Evolutionary conservation across 202 grass and related monocot species (phyloP), one percentile per base, ranked within the genome.

Genomic region (Sporobolus alterniflorus): DNA sequence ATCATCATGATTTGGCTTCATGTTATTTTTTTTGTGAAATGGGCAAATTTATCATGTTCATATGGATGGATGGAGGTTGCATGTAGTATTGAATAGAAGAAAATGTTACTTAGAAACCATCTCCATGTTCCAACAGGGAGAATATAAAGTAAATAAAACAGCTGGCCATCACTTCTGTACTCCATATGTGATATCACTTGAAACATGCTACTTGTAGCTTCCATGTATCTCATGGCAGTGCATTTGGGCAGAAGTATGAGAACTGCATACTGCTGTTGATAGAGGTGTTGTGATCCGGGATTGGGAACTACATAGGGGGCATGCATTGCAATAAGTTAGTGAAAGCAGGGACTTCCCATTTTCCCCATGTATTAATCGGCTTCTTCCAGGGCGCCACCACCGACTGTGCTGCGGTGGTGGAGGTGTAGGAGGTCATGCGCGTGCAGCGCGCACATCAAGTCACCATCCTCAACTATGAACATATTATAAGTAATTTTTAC

Each of bases 371-470:
- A n/a, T n/a, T n/a, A n/a, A n/a, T n/a, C n/a, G n/a, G 91, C 46
- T 34, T 99, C 74, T 96, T 99, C 86, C 96, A 99, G 85, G 96
- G 96, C 70, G 80, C 91, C 16, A 89, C 86, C 42, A 99, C 96
- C 67, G 85, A 85, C 72, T 83, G 96, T 34, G 84, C 80, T 78
- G 82, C 96, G 6, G 80, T 96, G 3, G 78, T 87, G 0, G 86
- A 83, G 17, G 73, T 99, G 3, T 87, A 93, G 7, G 91, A 99
- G 85, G 96, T 93, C 57, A 78, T 99, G 13, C 85, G 93, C 9
- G 74, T 72, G 0, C 90, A 88, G 85, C 80, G 80, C 33, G 16
- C 87, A 31, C 72, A 96, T 55, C 91, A 99, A 85, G 71, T 76
- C 29, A 75, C 57, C 6, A 59, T 99, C 73, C 83, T 93, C 74